Conservation (phyloP, 495 filamentous ascomycete species). For the Penicillium macrosclerotiorum region DNA sequence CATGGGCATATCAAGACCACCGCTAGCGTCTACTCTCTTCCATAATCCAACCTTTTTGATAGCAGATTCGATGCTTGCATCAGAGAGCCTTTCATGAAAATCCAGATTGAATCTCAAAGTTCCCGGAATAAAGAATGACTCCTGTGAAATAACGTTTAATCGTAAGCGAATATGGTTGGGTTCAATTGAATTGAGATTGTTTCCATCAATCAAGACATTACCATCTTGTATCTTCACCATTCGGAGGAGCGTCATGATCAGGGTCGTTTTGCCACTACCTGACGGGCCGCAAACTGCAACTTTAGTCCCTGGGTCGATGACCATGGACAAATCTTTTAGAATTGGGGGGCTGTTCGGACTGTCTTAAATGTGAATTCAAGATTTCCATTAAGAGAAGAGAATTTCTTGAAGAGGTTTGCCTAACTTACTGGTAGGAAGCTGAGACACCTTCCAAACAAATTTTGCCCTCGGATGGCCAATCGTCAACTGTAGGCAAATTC, state of each 20-base stretch:
- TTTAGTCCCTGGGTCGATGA: background rate
- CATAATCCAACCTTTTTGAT: constrained; percentile 16
- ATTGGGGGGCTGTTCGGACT: background rate
- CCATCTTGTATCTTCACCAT: constrained; percentile 17
- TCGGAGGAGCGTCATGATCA: constrained; percentile 32
- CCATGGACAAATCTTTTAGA: background rate
- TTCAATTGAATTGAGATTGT: constrained; percentile 31
- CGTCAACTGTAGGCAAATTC: no score
- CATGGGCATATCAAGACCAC: constrained; percentile 20
- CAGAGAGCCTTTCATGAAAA: background rate
- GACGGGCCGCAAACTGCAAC: background rate
- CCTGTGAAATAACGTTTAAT: constrained; percentile 43
- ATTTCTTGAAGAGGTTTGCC: no score
- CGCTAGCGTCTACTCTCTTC: constrained; percentile 12
- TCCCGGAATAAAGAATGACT: constrained; percentile 28
- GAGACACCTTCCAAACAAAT: no score
- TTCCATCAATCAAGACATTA: constrained; percentile 32
- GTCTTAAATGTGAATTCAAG: background rate
- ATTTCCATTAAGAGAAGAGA: no score
- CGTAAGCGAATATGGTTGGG: constrained; percentile 27
- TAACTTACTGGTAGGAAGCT: no score
- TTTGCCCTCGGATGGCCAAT: no score
- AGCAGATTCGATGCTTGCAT: background rate
- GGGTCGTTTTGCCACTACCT: constrained; percentile 40
- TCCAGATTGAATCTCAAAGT: constrained; percentile 11